Evolutionary conservation across 805 yeast species (phyloP), one percentile per base, ranked within the genome.

Genomic region (Torulaspora gathmanii): DNA sequence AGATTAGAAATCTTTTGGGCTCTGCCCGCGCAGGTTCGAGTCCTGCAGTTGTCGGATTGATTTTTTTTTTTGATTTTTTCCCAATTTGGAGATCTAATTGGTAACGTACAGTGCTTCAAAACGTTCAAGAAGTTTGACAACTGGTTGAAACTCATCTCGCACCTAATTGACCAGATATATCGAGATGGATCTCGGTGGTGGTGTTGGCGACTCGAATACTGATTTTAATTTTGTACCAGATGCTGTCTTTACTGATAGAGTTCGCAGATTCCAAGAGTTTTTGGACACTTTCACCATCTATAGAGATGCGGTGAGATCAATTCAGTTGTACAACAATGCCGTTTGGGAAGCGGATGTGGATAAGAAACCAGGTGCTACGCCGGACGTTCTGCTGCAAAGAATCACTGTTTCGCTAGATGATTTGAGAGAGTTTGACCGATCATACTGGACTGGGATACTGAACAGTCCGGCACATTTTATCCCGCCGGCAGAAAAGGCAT

Each of bases 401-500:
- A 70, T 91, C 35, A 70, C 74, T 2, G 82, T 91, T 2, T 80
- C 89, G 12, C 71, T 93, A 34, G 99, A 93, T 66, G 97, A 91
- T 53, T 64, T 93, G 15, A 75, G 97, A 55, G 90, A 82, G 40
- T 90, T 85, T 60, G 95, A 90, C 67, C 70, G 77, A 42, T 79
- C 76, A 1, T 78, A 82, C 53, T 93, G 97, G 85, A 63, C 65
- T 2, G 95, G 98, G 0, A 59, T 89, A 8, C 67, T 93, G 43
- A 71, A 78, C 44, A 70, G 70, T 16, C 99, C 99, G 0, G 80
- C 95, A 1, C 96, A 88, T 44, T 90, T 65, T 56, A 70, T 91
- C 23, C 97, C 97, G 4, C 88, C 98, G 5, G 82, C 90, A 44
- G 95, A 90, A 61, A 74, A 83, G 45, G 97, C 96, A 1, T 70